Evolutionary conservation across 163 green algal genomes (phyloP).

Genomic region (Smithsoniella earleae): DNA sequence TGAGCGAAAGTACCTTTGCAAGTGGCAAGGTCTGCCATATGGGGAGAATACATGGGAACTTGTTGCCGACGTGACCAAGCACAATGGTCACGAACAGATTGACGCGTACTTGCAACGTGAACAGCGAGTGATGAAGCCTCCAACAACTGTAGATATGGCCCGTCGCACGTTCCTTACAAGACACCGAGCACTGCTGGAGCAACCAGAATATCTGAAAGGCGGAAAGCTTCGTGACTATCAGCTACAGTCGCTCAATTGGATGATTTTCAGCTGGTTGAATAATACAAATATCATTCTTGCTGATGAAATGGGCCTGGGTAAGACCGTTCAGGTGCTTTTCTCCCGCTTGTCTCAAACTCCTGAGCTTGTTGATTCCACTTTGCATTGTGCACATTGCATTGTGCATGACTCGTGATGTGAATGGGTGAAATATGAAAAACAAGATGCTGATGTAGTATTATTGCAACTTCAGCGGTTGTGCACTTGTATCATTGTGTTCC

Average conservation of each 20-base stretch:
- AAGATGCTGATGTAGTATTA: background rate
- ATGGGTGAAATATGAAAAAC: too few species aligned
- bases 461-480: too few species aligned
- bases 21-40: conserved; percentile 82
- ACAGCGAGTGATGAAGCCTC: conserved; percentile 40
- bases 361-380: too few species aligned
- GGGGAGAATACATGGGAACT: conserved; percentile 73
- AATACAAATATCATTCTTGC: conserved; percentile 66
- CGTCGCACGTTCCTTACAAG: conserved; percentile 48
- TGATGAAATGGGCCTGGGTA: conserved; percentile 57
- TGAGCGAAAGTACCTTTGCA: conserved; percentile 55
- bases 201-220: conserved; percentile 68
- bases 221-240: conserved; percentile 86
- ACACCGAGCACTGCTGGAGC: conserved; percentile 49
- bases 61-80: conserved; percentile 44
- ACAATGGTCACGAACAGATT: conserved; percentile 33
- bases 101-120: conserved; percentile 42
- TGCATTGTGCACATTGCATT: too few species aligned
- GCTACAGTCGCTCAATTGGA: conserved; percentile 86
- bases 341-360: too few species aligned
- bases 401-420: too few species aligned
- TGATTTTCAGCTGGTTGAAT: conserved; percentile 59
- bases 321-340: conserved; percentile 31
- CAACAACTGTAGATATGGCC: conserved; percentile 48
- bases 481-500: too few species aligned